phyloP scores from a whole-genome alignment of 208 protist genomes.

The Trypanosoma scelopori region DNA sequence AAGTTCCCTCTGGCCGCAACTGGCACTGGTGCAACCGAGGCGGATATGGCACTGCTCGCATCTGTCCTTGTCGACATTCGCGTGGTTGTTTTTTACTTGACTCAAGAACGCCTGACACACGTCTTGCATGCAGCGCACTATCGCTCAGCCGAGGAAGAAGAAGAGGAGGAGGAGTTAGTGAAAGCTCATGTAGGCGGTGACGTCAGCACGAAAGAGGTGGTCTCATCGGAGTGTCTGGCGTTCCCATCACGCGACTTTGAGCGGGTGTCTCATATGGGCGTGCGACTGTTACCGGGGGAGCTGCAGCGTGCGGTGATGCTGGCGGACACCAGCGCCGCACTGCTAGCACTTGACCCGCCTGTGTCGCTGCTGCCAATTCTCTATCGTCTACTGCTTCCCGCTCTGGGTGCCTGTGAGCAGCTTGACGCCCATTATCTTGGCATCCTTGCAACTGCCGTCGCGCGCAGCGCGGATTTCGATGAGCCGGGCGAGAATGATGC shows the following conservation, averaged over 20 bases:
- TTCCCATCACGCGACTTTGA: conserved; percentile 22
- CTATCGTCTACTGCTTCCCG: conserved; percentile 46
- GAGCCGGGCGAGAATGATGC: background rate
- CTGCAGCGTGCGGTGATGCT: conserved; percentile 36
- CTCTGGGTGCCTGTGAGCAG: conserved; percentile 53
- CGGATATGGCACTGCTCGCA: conserved; percentile 6
- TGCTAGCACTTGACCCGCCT: conserved; percentile 33
- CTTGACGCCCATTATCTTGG: conserved; percentile 42
- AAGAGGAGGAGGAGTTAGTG: conserved; percentile 3
- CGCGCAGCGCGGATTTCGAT: conserved; percentile 39
- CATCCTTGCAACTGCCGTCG: conserved; percentile 44
- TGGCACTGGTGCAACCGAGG: background rate
- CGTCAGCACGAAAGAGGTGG: conserved; percentile 1
- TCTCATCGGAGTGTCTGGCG: background rate
- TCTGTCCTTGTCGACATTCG: conserved; percentile 19
- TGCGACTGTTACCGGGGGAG: conserved; percentile 28
- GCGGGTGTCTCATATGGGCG: conserved; percentile 33
- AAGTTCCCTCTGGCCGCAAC: background rate
- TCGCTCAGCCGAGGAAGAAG: background rate
- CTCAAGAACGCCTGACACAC: conserved; percentile 13
- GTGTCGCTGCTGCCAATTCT: conserved; percentile 16
- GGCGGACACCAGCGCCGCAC: conserved; percentile 31
- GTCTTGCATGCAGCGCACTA: conserved; percentile 9
- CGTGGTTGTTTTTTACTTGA: conserved; percentile 21
- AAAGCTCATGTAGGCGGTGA: background rate